Evolutionary conservation across 148 eudicot species (phyloP), one percentile per base, ranked within the genome.

Genomic region (Rhododendron kiyosumense): DNA sequence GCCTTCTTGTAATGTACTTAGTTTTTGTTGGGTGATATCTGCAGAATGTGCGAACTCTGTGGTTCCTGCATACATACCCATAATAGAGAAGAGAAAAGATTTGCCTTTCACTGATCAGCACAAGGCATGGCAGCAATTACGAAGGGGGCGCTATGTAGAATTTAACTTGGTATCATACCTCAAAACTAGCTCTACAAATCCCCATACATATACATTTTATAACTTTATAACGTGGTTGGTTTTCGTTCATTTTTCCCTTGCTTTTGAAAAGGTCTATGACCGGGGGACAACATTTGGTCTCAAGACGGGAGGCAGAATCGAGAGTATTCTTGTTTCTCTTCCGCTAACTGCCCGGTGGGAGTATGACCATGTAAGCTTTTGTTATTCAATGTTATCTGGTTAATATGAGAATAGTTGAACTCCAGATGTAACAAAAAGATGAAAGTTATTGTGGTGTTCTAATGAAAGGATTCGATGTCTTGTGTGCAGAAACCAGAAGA

Each of bases 241-340:
- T 49, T 73, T 7, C 30, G 48, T 14, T 73, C 48, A 52, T 51
- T 73, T 73, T 63, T 76, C 75, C 49, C 52, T 15, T 46, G 24
- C 51, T 30, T 65, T 85, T 80, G 80, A 32, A 38, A 51, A 96
- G 96, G 98, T 95, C 84, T 96, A 97, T 86, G 99, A 97, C 83
- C 90, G 99, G 78, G 98, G 99, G 86, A 97, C 99, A 78, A 97
- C 98, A 82, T 97, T 97, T 83, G 99, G 99, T 67, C 94, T 97
- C 85, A 97, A 97, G 89, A 97, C 99, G 6, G 99, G 99, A 80
- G 99, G 99, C 36, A 88, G 99, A 81, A 97, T 97, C 83, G 98
- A 97, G 89, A 95, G 99, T 87, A 95, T 97, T 86, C 91, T 97
- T 81, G 99, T 97, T 80, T 97, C 99, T 78, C 95, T 95, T 87